Percentiles rank a stretch among this genome's conserved stretches.
These are phyloP conservation scores for Metahyphopichia silvanorum DNA, from an alignment of 805 yeast genomes.

Conservation along the genomic window DNA sequence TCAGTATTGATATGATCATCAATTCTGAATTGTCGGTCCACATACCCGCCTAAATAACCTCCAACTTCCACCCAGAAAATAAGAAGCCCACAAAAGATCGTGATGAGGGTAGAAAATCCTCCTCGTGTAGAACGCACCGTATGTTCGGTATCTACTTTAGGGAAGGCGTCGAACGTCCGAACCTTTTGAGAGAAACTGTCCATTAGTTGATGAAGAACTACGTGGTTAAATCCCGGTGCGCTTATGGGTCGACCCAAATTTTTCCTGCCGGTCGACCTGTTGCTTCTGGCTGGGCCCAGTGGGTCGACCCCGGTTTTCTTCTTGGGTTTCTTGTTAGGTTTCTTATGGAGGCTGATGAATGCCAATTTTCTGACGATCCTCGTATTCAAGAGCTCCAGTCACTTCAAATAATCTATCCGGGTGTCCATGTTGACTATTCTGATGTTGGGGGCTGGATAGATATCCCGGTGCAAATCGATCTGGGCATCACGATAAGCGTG, in stretches of 20 bases:
- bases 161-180: slow-evolving; percentile 45
- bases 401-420: slow-evolving; percentile 40
- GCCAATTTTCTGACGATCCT: slow-evolving; percentile 17
- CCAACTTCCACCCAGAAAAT: slow-evolving; percentile 84
- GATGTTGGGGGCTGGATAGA: slow-evolving; percentile 18
- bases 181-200: slow-evolving; percentile 37
- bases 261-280: too few relatives aligned
- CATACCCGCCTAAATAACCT: slow-evolving; percentile 75
- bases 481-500: slow-evolving; percentile 9
- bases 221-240: too few relatives aligned
- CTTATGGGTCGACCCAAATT: too few relatives aligned
- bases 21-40: slow-evolving; percentile 75
- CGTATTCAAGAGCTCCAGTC: slow-evolving; percentile 39
- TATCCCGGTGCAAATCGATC: slow-evolving; percentile 21
- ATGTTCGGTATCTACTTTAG: slow-evolving; percentile 49
- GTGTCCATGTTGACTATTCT: slow-evolving; percentile 13
- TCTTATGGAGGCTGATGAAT: too few relatives aligned
- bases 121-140: slow-evolving; percentile 75
- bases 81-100: slow-evolving; percentile 60
- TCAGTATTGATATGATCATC: slow-evolving; percentile 56
- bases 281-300: too few relatives aligned
- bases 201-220: slow-evolving; percentile 16
- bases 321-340: too few relatives aligned
- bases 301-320: too few relatives aligned
- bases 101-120: slow-evolving; percentile 64